Conservation (phyloP, 73 alveolate species). For the Diophrys sp. region DNA sequence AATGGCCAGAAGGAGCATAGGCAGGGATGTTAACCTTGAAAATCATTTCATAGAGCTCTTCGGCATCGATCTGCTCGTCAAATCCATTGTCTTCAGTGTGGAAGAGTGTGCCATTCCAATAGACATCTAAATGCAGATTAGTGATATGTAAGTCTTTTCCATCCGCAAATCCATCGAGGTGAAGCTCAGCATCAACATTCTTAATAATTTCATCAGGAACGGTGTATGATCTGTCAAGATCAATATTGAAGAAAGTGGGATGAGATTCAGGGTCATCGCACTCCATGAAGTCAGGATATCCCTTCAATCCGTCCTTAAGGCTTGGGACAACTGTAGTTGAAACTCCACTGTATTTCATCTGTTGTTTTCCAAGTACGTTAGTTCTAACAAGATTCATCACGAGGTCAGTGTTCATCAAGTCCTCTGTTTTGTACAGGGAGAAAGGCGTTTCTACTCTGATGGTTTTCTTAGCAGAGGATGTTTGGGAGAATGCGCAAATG, state of each 20-base stretch:
- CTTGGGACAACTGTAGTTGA: not conserved
- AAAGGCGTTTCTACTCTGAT: not conserved
- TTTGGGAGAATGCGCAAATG: not conserved
- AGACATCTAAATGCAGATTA: conserved; percentile 23
- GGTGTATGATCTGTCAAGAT: conserved; percentile 5
- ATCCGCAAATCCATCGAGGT: conserved; percentile 18
- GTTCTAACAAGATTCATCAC: not conserved
- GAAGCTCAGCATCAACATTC: not conserved
- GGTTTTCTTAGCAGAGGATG: not conserved
- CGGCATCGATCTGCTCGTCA: conserved; percentile 12
- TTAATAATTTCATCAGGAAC: conserved; percentile 15
- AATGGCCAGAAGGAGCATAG: conserved; percentile 39
- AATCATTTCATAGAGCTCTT: conserved; percentile 22
- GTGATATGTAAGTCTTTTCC: conserved; percentile 13
- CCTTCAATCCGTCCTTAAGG: not conserved
- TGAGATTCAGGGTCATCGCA: not conserved
- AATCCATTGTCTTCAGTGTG: conserved; percentile 29
- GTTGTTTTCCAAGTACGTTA: not conserved
- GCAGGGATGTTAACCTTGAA: conserved; percentile 17
- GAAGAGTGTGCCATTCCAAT: conserved; percentile 38
- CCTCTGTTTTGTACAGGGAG: not conserved
- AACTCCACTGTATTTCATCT: not conserved
- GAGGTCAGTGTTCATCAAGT: not conserved
- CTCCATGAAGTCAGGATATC: not conserved
- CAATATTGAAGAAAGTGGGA: not conserved